Evolutionary conservation across 2,329 filamentous ascomycete genomes (phyloP), one percentile per base, ranked within the genome.

Genomic region (Beauveria pseudobassiana): DNA sequence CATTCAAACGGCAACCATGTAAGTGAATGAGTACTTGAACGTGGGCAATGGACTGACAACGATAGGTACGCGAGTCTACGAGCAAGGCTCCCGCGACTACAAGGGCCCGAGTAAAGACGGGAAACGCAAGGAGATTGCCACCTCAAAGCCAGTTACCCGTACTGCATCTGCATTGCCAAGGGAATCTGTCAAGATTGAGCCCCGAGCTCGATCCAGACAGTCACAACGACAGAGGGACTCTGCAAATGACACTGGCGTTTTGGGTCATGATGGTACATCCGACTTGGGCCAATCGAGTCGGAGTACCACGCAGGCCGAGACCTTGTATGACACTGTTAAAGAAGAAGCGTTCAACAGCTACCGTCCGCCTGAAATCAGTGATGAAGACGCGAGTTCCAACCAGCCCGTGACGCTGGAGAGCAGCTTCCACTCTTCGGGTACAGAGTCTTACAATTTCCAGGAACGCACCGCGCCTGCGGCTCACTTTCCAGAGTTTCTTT

Each of bases 361-460:
- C 40, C 45, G 38, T 14, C 52, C 57, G 26, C 48, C 49, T 10
- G 26, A 46, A 24, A 7, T 45, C 38, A 52, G 57, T 9, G 57
- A 59, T 7, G 57, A 53, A 12, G 34, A 45, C n/a, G 30, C 16
- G 30, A 59, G 34, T 49, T 53, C 40, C 26, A 5, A 46, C 9
- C 40, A 53, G 46, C 26, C 48, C 7, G 26, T 2, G 5, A 53
- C 57, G 8, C 20, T 60, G 24, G 40, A 52, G 40, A 60, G 48
- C 38, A 53, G 49, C 22, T 51, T 22, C 56, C 69, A 46, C 69
- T 73, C 5, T 63, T 76, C 46, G 63, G 9, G 6, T 10, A 48
- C 30, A 30, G 30, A n/a, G 2, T 43, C 46, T 6, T n/a, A n/a
- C 14, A 3, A n/a, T 66, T 63, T 63, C 67, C 50, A 20, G 7